Evolutionary conservation across 75 land plant species (phyloP).

Genomic region (Selaginella moellendorffii): DNA sequence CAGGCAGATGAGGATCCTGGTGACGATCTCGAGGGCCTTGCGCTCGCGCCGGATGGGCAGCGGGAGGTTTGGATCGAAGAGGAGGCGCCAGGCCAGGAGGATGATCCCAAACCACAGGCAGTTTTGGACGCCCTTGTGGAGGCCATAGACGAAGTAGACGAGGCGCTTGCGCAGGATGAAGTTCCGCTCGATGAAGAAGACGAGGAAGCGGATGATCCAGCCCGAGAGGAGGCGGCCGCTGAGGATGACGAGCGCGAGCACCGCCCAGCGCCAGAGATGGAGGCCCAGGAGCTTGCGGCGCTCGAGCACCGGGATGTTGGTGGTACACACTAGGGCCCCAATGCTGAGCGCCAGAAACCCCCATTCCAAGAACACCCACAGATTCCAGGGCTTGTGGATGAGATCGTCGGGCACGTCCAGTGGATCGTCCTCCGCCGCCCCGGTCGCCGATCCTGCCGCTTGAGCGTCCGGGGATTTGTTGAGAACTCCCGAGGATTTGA

Average conservation of each 20-base stretch:
- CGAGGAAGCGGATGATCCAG: constrained; percentile 51
- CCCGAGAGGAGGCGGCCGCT: constrained; percentile 80
- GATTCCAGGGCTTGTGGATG: constrained; percentile 13
- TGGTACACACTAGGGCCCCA: constrained; percentile 35
- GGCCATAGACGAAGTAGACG: constrained; percentile 78
- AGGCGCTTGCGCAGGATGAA: constrained; percentile 61
- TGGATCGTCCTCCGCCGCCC: constrained; percentile 76
- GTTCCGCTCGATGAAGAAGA: constrained; percentile 59
- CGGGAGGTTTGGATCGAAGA: constrained; percentile 49
- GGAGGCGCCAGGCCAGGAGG: constrained; percentile 53
- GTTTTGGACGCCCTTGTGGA: constrained; percentile 61
- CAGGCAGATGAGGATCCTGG: constrained; percentile 40
- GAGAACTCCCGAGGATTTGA: neutral
- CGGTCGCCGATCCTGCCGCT: constrained; percentile 1
- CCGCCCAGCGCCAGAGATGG: constrained; percentile 66
- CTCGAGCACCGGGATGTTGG: constrained; percentile 17
- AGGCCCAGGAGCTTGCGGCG: constrained; percentile 33
- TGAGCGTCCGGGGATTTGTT: neutral
- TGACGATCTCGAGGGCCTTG: constrained; percentile 25
- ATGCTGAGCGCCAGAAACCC: constrained; percentile 34
- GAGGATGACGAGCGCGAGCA: constrained; percentile 46
- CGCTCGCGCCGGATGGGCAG: constrained; percentile 17
- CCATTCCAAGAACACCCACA: constrained; percentile 39
- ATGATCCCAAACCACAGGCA: constrained; percentile 70
- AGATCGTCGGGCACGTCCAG: constrained; percentile 51